phyloP scores from a whole-genome alignment of 2,329 filamentous ascomycete species.

The Alternaria arborescens region DNA sequence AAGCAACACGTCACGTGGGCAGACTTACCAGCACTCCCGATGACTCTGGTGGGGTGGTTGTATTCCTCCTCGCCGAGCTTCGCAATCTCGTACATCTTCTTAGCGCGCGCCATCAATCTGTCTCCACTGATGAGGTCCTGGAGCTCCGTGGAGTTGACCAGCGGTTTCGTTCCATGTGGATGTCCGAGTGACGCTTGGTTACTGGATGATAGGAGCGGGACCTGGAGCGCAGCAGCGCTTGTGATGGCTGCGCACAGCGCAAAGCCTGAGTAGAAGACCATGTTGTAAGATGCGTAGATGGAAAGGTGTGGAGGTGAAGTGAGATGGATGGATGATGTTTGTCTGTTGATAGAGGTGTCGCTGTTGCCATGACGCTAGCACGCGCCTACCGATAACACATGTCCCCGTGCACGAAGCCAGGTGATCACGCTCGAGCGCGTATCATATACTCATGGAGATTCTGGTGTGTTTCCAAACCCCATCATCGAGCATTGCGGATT shows the following conservation, averaged over 20 bases:
- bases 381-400: slow-evolving; percentile 35
- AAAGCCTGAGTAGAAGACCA: slow-evolving; percentile 39
- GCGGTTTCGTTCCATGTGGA: slow-evolving; percentile 37
- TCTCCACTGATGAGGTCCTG: slow-evolving; percentile 49
- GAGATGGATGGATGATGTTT: slow-evolving; percentile 29
- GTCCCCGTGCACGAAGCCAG: slow-evolving; percentile 28
- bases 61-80: slow-evolving; percentile 54
- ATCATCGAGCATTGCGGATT: background rate
- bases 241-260: slow-evolving; percentile 41
- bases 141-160: slow-evolving; percentile 47
- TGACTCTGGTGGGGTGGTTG: slow-evolving; percentile 54
- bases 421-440: background rate
- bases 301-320: slow-evolving; percentile 9
- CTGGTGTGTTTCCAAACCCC: background rate
- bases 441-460: background rate
- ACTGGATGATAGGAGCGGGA: slow-evolving; percentile 39
- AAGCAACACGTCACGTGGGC: slow-evolving; percentile 20
- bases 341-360: slow-evolving; percentile 19
- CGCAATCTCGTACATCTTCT: slow-evolving; percentile 53
- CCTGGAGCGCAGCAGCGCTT: slow-evolving; percentile 38
- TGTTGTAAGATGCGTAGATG: slow-evolving; percentile 20
- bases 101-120: slow-evolving; percentile 41
- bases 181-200: slow-evolving; percentile 35
- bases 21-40: slow-evolving; percentile 46
- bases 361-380: slow-evolving; percentile 39